Conservation (phyloP, 257 asterid genomes). For the Scutellaria barbata region DNA sequence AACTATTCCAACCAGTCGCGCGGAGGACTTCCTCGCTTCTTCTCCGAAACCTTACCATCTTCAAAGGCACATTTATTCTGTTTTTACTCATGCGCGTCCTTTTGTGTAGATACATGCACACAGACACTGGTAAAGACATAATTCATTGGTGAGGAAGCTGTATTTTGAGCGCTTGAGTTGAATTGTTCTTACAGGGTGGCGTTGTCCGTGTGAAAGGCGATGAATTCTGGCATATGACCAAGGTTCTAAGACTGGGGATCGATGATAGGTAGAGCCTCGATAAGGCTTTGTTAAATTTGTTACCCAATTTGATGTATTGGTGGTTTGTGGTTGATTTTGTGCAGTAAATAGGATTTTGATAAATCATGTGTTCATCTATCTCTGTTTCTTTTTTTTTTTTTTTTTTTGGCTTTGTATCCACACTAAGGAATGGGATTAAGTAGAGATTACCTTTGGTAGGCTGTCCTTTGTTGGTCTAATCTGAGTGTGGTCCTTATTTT, state of each 20-base stretch:
- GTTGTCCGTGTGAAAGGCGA: slow-evolving; percentile 84
- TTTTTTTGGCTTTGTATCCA: not conserved
- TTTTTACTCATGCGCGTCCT: not conserved
- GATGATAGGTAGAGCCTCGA: slow-evolving; percentile 67
- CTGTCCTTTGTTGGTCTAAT: not conserved
- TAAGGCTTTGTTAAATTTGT: not conserved
- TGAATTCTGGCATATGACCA: slow-evolving; percentile 96
- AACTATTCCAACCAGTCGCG: slow-evolving; percentile 79
- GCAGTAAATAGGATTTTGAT: not conserved
- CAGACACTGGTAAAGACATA: not conserved
- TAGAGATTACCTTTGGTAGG: not conserved
- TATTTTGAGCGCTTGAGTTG: slow-evolving; percentile 34
- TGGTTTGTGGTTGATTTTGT: slow-evolving; percentile 21
- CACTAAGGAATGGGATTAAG: not conserved
- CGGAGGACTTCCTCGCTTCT: slow-evolving; percentile 95
- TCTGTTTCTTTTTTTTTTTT: not conserved
- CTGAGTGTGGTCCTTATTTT: not conserved
- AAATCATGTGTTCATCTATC: not conserved
- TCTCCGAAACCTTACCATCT: slow-evolving; percentile 70
- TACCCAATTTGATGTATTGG: not conserved
- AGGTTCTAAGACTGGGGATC: slow-evolving; percentile 70
- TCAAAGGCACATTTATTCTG: slow-evolving; percentile 48
- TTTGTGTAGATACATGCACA: not conserved
- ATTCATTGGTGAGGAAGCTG: slow-evolving; percentile 27
- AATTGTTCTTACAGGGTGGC: slow-evolving; percentile 65